Evolutionary conservation across 495 filamentous ascomycete species (phyloP), one percentile per base, ranked within the genome.

Genomic region (Penicillium simplicissimum): DNA sequence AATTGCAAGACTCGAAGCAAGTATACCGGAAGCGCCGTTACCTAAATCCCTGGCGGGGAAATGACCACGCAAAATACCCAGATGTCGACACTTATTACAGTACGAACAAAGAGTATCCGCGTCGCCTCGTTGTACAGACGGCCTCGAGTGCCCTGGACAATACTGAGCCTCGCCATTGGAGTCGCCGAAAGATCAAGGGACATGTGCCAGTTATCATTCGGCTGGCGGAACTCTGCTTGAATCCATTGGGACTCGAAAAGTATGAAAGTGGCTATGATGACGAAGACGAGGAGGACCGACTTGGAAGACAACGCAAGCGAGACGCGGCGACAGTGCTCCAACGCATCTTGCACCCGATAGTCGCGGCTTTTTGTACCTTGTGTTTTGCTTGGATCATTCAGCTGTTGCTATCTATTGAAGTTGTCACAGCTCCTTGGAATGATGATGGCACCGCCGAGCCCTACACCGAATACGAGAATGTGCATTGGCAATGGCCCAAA

Each of bases 41-140:
- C 17, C 56, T 63, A 4, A 63, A 63, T 8, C 42, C 52, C 14
- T 37, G 36, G 23, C 36, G 61, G 23, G 57, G 51, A 8, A 58
- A 59, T 17, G 61, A 63, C 5, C 61, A 63, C 21, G 43, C 59
- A 17, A 63, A 63, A 25, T 63, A 48, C 25, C 56, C 52, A 11
- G 61, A 63, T 15, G 21, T 59, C 9, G 61, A 63, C 40, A 55
- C 61, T 4, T 63, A 63, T 40, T 63, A 63, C 35, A 63, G 61
- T 21, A 54, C 61, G 19, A 59, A 40, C 3, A 63, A 59, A 43
- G 56, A 59, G 42, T 33, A 49, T 11, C 61, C 61, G 8, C 61
- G 61, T 59, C 61, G 61, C 52, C 52, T 63, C 4, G 38, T 63
- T n/a, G 61, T 63, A 23, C 61, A 63, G 23, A 57, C 61, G n/a